Evolutionary conservation across 148 eudicot genomes (phyloP).

Genomic region (Fagopyrum esculentum): DNA sequence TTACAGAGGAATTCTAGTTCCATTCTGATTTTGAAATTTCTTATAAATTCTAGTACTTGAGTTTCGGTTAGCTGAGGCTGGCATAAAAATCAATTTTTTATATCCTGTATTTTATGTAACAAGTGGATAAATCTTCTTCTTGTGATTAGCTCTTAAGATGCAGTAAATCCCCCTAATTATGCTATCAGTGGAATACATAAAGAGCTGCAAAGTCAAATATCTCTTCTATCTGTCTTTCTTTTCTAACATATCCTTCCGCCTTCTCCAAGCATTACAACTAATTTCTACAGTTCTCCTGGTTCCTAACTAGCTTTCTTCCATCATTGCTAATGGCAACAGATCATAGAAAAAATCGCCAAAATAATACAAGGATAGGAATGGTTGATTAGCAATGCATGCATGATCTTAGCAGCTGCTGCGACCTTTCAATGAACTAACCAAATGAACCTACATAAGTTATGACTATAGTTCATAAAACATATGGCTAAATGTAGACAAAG

Average conservation of each 20-base stretch:
- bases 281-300: background rate
- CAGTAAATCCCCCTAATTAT: background rate
- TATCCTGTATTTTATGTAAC: background rate
- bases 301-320: conserved; percentile 2
- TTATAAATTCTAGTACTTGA: background rate
- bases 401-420: background rate
- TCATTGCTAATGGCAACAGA: background rate
- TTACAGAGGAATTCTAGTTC: background rate
- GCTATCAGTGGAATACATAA: background rate
- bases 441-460: background rate
- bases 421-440: background rate
- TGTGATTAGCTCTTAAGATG: background rate
- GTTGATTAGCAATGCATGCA: background rate
- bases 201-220: background rate
- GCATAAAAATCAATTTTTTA: background rate
- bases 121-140: background rate
- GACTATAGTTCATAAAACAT: background rate
- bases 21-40: background rate
- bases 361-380: background rate
- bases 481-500: background rate
- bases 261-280: background rate
- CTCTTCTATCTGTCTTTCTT: background rate
- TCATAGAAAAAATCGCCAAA: background rate
- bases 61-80: background rate
- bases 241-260: background rate